Evolutionary conservation across 163 green algal species (phyloP).

Genomic region (Picocystis sp.): DNA sequence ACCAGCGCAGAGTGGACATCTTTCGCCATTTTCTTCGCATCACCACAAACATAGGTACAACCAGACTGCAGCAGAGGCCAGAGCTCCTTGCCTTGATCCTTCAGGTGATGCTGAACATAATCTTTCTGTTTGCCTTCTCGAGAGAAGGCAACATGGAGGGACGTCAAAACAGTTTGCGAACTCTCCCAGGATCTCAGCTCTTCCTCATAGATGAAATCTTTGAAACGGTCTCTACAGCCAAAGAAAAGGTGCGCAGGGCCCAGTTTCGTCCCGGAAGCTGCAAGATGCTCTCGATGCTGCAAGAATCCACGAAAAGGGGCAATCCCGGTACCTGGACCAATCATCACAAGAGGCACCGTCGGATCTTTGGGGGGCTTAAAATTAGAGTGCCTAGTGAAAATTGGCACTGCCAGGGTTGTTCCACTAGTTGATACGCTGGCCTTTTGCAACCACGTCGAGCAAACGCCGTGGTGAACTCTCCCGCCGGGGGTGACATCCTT

Average conservation of each 20-base stretch:
- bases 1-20: conserved; percentile 77
- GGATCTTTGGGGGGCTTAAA: conserved; percentile 60
- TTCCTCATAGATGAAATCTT: conserved; percentile 27
- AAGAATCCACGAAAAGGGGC: conserved; percentile 84
- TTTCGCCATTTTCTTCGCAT: conserved; percentile 86
- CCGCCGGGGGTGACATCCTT: conserved; percentile 33
- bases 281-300: conserved; percentile 35
- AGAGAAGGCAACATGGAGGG: conserved; percentile 66
- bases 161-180: too few relatives aligned
- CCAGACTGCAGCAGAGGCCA: conserved; percentile 19
- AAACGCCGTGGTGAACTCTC: conserved; percentile 43
- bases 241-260: conserved; percentile 80
- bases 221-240: conserved; percentile 48
- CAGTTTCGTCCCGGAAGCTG: conserved; percentile 20
- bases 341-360: conserved; percentile 58
- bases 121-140: conserved; percentile 36
- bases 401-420: conserved; percentile 19
- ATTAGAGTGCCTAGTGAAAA: conserved; percentile 55
- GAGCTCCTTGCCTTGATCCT: background rate
- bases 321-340: conserved; percentile 77
- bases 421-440: conserved; percentile 2
- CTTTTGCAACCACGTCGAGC: conserved; percentile 11
- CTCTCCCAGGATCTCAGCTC: conserved; percentile 12
- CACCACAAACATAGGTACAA: conserved; percentile 79
- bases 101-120: conserved; percentile 23